A percentile compares a stretch with the other conserved stretches of the same genome.
These are phyloP conservation scores for Macadamia tetraphylla DNA, from an alignment of 164 flowering plant species.

Conservation along the genomic window DNA sequence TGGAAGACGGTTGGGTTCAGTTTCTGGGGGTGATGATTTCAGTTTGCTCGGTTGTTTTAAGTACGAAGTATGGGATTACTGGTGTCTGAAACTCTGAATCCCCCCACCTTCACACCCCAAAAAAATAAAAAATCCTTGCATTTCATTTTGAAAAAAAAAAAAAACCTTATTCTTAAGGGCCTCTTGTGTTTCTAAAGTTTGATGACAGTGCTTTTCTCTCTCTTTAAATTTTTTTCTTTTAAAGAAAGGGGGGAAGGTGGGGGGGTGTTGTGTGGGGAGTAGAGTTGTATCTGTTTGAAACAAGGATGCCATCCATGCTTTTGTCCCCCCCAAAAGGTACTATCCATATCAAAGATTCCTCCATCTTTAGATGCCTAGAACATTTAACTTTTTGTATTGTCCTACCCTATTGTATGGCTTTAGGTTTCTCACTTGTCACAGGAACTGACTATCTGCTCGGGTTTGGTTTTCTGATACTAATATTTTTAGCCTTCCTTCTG, in stretches of 20 bases:
- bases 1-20: background rate
- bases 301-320: background rate
- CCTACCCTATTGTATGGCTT: background rate
- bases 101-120: no score
- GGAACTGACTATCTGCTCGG: background rate
- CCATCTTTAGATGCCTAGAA: background rate
- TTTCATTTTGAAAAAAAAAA: no score
- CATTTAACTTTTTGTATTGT: background rate
- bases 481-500: background rate
- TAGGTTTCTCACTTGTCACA: background rate
- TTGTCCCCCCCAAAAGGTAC: background rate
- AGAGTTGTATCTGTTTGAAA: background rate
- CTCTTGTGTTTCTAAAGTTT: background rate
- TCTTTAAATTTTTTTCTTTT: no score
- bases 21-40: no score
- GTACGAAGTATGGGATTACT: background rate
- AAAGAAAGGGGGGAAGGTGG: background rate
- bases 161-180: no score
- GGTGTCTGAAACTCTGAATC: background rate
- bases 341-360: background rate
- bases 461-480: background rate
- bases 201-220: background rate
- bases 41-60: no score
- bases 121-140: no score
- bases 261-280: background rate